Conservation (phyloP, 768 basidiomycete genomes). For the Naganishia friedmannii region DNA sequence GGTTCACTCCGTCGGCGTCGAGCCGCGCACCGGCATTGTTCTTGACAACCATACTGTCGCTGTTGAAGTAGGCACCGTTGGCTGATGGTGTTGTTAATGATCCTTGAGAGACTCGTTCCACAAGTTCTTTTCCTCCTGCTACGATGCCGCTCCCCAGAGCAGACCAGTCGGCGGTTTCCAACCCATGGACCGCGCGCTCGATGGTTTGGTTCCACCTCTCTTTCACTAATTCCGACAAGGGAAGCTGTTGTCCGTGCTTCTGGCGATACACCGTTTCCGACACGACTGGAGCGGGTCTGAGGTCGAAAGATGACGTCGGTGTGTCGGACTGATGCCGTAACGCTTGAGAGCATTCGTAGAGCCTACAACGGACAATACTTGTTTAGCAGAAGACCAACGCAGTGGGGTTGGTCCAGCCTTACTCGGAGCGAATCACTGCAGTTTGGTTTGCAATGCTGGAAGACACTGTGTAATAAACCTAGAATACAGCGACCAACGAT, state of each 20-base stretch:
- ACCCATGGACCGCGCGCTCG: conserved; percentile 5
- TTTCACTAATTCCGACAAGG: conserved; percentile 14
- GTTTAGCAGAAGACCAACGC: background rate
- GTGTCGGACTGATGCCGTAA: background rate
- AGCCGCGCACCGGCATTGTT: conserved; percentile 4
- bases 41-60: conserved; percentile 22
- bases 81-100: background rate
- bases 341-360: background rate
- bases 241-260: conserved; percentile 1
- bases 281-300: background rate
- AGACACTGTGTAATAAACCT: conserved; percentile 25
- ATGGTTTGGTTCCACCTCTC: conserved; percentile 16
- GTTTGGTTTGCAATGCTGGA: conserved; percentile 11
- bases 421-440: conserved; percentile 10
- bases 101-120: conserved; percentile 15
- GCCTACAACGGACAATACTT: background rate
- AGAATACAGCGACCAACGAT: background rate
- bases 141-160: conserved; percentile 9
- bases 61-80: conserved; percentile 3
- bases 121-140: conserved; percentile 6
- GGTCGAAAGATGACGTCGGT: conserved; percentile 16
- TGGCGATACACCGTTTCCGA: conserved; percentile 6
- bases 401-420: background rate
- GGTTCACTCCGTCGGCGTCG: conserved; percentile 1
- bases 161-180: conserved; percentile 9